Percentiles rank a stretch among this genome's conserved stretches.
These are phyloP conservation scores for Kodamaea laetipori DNA, from an alignment of 805 yeast genomes.

Conservation along the genomic window DNA sequence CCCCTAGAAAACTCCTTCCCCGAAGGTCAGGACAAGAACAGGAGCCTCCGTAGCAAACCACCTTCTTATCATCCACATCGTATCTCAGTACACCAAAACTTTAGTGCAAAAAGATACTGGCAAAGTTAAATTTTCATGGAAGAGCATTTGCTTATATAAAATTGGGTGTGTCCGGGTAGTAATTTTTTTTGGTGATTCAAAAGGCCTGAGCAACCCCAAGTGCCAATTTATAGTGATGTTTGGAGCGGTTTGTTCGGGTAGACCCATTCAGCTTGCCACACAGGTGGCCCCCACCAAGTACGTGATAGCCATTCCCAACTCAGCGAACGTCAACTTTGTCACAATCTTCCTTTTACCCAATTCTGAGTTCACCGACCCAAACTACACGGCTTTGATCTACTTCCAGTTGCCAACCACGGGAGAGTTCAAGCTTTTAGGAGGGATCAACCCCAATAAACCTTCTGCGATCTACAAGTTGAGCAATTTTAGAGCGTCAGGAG, in stretches of 20 bases:
- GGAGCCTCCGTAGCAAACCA: slow-evolving; percentile 12
- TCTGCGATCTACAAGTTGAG: slow-evolving; percentile 89
- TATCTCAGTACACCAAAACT: slow-evolving; percentile 13
- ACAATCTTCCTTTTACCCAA: slow-evolving; percentile 87
- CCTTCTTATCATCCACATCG: slow-evolving; percentile 23
- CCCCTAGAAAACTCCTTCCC: slow-evolving; percentile 9
- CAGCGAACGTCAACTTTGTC: slow-evolving; percentile 70
- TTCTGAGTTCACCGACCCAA: slow-evolving; percentile 60
- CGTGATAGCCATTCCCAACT: slow-evolving; percentile 62
- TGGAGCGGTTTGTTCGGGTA: slow-evolving; percentile 76
- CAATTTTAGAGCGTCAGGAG: slow-evolving; percentile 26
- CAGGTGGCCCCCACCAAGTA: slow-evolving; percentile 73
- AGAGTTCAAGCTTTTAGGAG: slow-evolving; percentile 68
- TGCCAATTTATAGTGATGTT: slow-evolving; percentile 47
- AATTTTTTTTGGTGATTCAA: not conserved
- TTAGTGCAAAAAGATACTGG: slow-evolving; percentile 11
- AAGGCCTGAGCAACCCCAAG: not conserved
- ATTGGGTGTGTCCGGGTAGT: slow-evolving; percentile 12
- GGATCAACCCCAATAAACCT: slow-evolving; percentile 66
- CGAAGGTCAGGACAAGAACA: slow-evolving; percentile 3
- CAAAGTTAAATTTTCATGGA: not conserved
- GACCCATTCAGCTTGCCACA: slow-evolving; percentile 57
- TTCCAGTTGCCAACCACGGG: slow-evolving; percentile 73
- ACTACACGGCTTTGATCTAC: slow-evolving; percentile 80
- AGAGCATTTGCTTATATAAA: not conserved